These are phyloP conservation scores for Exophiala calicioides DNA, from an alignment of 2,329 filamentous ascomycete species.

Conservation along the genomic window DNA sequence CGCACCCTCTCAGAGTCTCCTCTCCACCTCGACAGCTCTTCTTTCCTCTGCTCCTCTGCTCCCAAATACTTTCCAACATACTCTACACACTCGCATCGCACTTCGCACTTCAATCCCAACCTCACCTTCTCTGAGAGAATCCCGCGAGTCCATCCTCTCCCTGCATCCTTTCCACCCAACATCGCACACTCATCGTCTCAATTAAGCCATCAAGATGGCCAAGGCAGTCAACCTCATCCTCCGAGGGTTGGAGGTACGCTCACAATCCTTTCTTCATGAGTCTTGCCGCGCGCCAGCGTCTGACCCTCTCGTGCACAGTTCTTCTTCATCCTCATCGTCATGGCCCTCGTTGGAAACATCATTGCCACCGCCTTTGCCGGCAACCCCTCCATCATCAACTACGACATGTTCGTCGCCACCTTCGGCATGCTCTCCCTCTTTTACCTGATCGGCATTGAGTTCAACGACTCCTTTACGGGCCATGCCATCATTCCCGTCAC, in stretches of 20 bases:
- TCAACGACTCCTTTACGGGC: slow-evolving; percentile 42
- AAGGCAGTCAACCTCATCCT: slow-evolving; percentile 43
- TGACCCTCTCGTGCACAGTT: slow-evolving; percentile 46
- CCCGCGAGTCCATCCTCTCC: too few species aligned
- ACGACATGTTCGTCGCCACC: slow-evolving; percentile 50
- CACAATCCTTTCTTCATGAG: neutral
- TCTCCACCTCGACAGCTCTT: neutral
- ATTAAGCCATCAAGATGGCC: slow-evolving; percentile 41
- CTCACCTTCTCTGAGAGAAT: too few species aligned
- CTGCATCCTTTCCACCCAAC: slow-evolving; percentile 1
- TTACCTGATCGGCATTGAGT: slow-evolving; percentile 49
- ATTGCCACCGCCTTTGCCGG: slow-evolving; percentile 55
- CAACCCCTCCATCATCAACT: slow-evolving; percentile 60
- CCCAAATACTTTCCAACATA: neutral
- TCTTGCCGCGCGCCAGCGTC: slow-evolving; percentile 7
- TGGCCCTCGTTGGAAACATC: slow-evolving; percentile 65
- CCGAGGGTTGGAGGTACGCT: slow-evolving; percentile 43
- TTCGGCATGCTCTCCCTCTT: slow-evolving; percentile 52
- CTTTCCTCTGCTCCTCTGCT: neutral
- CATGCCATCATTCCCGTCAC: slow-evolving; percentile 47
- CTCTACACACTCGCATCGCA: neutral
- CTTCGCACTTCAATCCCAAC: too few species aligned
- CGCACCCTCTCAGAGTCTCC: neutral
- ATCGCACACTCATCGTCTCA: too few species aligned
- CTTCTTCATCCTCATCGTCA: slow-evolving; percentile 60